Conservation (phyloP, 164 flowering plant species). For the Saururus chinensis region DNA sequence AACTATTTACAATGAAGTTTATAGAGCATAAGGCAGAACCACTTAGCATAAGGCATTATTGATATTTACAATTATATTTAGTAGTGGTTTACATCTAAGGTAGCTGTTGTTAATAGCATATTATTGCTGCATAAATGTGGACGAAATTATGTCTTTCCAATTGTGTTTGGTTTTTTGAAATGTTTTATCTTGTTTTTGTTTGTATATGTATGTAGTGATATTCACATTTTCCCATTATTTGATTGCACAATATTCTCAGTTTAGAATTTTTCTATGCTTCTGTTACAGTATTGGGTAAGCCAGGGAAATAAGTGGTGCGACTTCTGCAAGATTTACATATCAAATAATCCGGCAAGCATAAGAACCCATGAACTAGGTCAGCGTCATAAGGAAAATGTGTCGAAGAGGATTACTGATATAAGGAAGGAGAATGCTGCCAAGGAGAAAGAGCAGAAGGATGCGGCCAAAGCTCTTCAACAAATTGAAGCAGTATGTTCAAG, state of each 20-base stretch:
- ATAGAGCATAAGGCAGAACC: too few relatives aligned
- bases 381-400: constrained; percentile 83
- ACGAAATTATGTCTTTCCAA: too few relatives aligned
- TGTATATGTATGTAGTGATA: too few relatives aligned
- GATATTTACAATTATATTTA: too few relatives aligned
- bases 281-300: constrained; percentile 82
- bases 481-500: constrained; percentile 80
- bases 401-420: constrained; percentile 59
- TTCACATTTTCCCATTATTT: too few relatives aligned
- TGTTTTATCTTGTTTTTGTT: too few relatives aligned
- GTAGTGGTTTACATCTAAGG: too few relatives aligned
- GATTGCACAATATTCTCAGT: neutral
- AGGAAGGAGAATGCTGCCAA: constrained; percentile 63
- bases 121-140: too few relatives aligned
- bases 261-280: constrained; percentile 4
- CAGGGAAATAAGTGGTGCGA: constrained; percentile 99
- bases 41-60: too few relatives aligned
- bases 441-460: constrained; percentile 71
- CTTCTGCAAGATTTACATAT: constrained; percentile 83
- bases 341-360: constrained; percentile 79
- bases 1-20: too few relatives aligned
- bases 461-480: constrained; percentile 65
- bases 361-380: constrained; percentile 91
- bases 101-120: too few relatives aligned
- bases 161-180: too few relatives aligned